Conservation (phyloP, 2,329 filamentous ascomycete species). For the Nemania bipapillata region DNA sequence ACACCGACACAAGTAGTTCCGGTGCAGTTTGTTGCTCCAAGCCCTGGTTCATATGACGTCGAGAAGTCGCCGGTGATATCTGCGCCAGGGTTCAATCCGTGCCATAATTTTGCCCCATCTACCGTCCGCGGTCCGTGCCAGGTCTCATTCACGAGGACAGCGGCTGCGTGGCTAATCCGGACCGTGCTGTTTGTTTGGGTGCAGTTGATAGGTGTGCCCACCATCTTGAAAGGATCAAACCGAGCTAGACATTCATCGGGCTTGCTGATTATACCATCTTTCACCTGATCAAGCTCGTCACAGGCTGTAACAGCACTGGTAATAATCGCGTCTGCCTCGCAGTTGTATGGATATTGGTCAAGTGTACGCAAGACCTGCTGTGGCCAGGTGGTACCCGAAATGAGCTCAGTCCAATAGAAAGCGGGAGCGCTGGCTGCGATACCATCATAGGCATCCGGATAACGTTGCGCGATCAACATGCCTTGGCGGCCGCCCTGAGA, state of each 20-base stretch:
- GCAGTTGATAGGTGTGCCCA: constrained; percentile 45
- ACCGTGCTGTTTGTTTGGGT: constrained; percentile 18
- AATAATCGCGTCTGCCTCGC: constrained; percentile 36
- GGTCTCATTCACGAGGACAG: constrained; percentile 33
- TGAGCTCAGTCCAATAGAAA: constrained; percentile 37
- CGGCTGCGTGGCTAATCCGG: constrained; percentile 33
- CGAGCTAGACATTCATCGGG: constrained; percentile 49
- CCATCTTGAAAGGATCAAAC: constrained; percentile 49
- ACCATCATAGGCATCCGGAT: constrained; percentile 65
- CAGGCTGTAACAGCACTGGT: constrained; percentile 48
- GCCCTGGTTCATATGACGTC: background rate
- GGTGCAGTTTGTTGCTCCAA: constrained; percentile 26
- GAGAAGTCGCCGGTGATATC: constrained; percentile 31
- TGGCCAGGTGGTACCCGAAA: constrained; percentile 35
- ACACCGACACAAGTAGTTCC: background rate
- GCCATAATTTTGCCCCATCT: constrained; percentile 38
- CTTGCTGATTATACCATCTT: constrained; percentile 58
- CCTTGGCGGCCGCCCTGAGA: constrained; percentile 66
- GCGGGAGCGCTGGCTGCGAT: constrained; percentile 60
- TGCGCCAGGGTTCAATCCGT: constrained; percentile 34
- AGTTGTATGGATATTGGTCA: constrained; percentile 33
- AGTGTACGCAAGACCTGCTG: constrained; percentile 37
- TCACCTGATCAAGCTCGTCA: constrained; percentile 56
- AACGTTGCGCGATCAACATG: constrained; percentile 62
- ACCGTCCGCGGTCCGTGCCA: constrained; percentile 33